Conservation (phyloP, 108 stramenopile genomes). For the Nitzschia palea region DNA sequence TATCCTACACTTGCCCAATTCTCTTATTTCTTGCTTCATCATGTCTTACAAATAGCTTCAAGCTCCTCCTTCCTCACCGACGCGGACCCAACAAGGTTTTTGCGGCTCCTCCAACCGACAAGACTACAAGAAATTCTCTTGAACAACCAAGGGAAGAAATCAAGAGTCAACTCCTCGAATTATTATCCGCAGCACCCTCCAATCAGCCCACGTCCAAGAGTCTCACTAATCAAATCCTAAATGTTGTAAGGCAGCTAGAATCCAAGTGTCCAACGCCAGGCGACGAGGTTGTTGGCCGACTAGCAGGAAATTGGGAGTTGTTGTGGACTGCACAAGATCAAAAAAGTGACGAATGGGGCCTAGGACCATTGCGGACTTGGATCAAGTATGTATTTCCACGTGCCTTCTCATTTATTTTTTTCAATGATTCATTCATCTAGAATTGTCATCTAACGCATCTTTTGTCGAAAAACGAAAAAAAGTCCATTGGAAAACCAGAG, state of each 20-base stretch:
- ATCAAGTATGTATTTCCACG: slow-evolving; percentile 50
- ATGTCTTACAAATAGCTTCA: no score
- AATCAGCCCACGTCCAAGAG: slow-evolving; percentile 52
- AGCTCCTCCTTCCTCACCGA: no score
- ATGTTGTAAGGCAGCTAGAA: slow-evolving; percentile 49
- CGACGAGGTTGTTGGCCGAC: slow-evolving; percentile 46
- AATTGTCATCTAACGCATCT: no score
- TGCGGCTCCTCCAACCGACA: no score
- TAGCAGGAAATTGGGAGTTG: slow-evolving; percentile 78
- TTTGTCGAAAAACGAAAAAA: no score
- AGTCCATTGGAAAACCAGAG: slow-evolving; percentile 83
- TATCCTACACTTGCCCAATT: no score
- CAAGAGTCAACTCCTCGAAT: background rate
- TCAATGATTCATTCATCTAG: background rate
- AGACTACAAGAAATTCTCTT: no score
- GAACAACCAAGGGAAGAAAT: no score
- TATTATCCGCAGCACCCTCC: slow-evolving; percentile 17
- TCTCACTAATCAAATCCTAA: slow-evolving; percentile 55
- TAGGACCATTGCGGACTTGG: slow-evolving; percentile 37
- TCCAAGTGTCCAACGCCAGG: slow-evolving; percentile 48
- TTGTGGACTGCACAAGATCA: slow-evolving; percentile 85
- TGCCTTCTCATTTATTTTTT: background rate
- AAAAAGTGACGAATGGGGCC: slow-evolving; percentile 28
- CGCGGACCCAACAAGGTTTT: no score
- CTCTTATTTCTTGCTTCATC: no score